Base-by-base conservation (phyloP, 495 filamentous ascomycete genomes). In the Aspergillus asperescens region DNA sequence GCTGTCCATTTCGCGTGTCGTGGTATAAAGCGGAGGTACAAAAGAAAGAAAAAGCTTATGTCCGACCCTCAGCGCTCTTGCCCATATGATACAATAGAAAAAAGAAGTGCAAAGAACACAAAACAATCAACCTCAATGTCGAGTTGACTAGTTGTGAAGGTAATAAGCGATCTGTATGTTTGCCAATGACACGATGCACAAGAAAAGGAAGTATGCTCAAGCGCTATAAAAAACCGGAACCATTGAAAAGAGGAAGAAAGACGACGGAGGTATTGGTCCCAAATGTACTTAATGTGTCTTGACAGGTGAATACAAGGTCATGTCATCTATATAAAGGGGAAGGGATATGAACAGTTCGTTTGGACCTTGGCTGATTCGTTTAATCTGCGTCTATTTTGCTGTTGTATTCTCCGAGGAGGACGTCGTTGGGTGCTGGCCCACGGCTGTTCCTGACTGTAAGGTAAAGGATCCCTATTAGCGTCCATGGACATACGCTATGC, bases 371-470 rank as follows among this genome's bases (percentile, higher is more conserved):
- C 28, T 38, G 41, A 7, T 13, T 4, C 10, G 12, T 20, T 73
- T 61, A 80, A 60, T 81, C 79, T 10, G 75, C 68, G 52, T 78
- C 76, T 34, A 74, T 61, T 61, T 79, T 82, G 55, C 66, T 67
- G 59, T 60, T 70, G 64, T 70, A 73, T 31, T 82, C 76, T 48
- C 73, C 76, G 3, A 83, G 71, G 10, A 78, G 61, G 25, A 83
- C 69, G 52, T 82, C 80, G 44, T 83, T 78, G 5, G 71, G 71
- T 10, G 67, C 65, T 31, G 78, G 74, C 6, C 79, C 80, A 35
- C 72, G 73, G 56, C 73, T 77, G 47, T 75, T 81, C 28, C 80
- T 69, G 35, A 82, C 79, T 82, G 32, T n/a, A n/a, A n/a, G 25
- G 56, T 62, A 29, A 31, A n/a, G n/a, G n/a, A 49, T 44, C 28